phyloP scores from a whole-genome alignment of 2,329 filamentous ascomycete genomes.

The Plectosphaerella plurivora region DNA sequence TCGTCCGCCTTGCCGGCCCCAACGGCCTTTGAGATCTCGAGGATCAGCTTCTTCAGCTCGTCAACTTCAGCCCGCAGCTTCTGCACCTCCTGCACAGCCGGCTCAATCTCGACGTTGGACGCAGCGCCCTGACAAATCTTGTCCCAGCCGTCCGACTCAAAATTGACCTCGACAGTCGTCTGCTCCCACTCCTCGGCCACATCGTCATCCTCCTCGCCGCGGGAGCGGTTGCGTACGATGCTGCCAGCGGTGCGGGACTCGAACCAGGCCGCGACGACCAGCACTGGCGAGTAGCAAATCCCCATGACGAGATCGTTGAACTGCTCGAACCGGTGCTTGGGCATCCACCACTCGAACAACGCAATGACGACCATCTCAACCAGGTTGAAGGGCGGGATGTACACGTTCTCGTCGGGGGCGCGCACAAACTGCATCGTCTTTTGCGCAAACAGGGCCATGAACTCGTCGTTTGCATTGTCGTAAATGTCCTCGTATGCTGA shows the following conservation, averaged over 20 bases:
- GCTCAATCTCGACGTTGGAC: constrained; percentile 78
- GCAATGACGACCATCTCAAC: constrained; percentile 79
- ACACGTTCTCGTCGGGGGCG: constrained; percentile 96
- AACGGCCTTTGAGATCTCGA: constrained; percentile 17
- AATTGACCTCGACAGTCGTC: constrained; percentile 64
- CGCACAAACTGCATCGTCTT: constrained; percentile 97
- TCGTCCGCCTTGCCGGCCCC: constrained; percentile 4
- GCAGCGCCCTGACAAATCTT: constrained; percentile 72
- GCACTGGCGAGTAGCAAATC: constrained; percentile 75
- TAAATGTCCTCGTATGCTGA: constrained; percentile 94
- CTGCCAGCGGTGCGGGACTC: constrained; percentile 62
- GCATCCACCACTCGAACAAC: constrained; percentile 93
- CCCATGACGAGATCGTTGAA: constrained; percentile 90
- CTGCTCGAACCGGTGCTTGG: constrained; percentile 65
- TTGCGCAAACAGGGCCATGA: constrained; percentile 85
- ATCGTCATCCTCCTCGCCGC: constrained; percentile 83
- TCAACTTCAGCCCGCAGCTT: constrained; percentile 55
- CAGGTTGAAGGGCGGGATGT: constrained; percentile 92
- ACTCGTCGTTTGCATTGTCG: constrained; percentile 90
- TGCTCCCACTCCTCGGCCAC: constrained; percentile 96
- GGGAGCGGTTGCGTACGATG: constrained; percentile 68
- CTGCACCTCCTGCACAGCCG: constrained; percentile 64
- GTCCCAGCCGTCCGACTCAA: constrained; percentile 80
- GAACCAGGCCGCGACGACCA: constrained; percentile 71
- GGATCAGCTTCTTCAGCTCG: constrained; percentile 48